Evolutionary conservation across 2,329 filamentous ascomycete species (phyloP).

Genomic region (Penicillium sclerotiorum): DNA sequence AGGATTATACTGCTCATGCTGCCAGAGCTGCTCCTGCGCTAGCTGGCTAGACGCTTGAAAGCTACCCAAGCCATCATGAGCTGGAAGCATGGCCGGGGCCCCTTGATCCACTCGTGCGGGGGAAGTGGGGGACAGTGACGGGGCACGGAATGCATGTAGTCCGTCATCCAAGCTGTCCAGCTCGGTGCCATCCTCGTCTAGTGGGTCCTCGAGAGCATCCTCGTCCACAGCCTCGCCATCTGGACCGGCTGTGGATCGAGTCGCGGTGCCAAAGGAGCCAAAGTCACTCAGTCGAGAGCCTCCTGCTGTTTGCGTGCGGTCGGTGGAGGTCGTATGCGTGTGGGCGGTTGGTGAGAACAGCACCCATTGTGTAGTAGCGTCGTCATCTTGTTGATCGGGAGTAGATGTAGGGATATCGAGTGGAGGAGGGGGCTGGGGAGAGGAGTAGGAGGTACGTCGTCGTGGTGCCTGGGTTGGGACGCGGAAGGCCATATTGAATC

Average conservation of each 20-base stretch:
- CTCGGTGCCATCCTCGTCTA: constrained; percentile 65
- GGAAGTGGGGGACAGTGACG: constrained; percentile 48
- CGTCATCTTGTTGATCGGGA: constrained; percentile 55
- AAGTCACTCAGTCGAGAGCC: constrained; percentile 77
- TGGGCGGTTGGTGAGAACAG: constrained; percentile 82
- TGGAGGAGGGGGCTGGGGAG: constrained; percentile 27
- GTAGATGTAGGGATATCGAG: constrained; percentile 32
- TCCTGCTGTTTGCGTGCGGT: constrained; percentile 66
- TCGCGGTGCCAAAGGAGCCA: constrained; percentile 72
- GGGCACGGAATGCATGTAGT: constrained; percentile 80
- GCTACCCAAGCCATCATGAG: constrained; percentile 87
- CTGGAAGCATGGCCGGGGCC: constrained; percentile 74
- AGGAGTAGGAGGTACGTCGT: constrained; percentile 38
- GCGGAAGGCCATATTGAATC: constrained; percentile 40
- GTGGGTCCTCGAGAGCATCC: constrained; percentile 62
- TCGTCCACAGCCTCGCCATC: constrained; percentile 42
- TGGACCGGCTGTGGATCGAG: constrained; percentile 55
- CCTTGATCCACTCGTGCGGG: constrained; percentile 56
- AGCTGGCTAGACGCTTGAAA: constrained; percentile 68
- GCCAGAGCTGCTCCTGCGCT: constrained; percentile 83
- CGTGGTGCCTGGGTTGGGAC: constrained; percentile 39
- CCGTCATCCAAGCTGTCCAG: constrained; percentile 93
- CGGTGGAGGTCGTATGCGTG: constrained; percentile 67
- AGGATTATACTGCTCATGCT: constrained; percentile 84
- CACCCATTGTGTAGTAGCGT: constrained; percentile 91